Percentiles rank a stretch among this genome's conserved stretches.
phyloP scores from a whole-genome alignment of 2,329 filamentous ascomycete genomes.

The Exutisphaerella laricina region DNA sequence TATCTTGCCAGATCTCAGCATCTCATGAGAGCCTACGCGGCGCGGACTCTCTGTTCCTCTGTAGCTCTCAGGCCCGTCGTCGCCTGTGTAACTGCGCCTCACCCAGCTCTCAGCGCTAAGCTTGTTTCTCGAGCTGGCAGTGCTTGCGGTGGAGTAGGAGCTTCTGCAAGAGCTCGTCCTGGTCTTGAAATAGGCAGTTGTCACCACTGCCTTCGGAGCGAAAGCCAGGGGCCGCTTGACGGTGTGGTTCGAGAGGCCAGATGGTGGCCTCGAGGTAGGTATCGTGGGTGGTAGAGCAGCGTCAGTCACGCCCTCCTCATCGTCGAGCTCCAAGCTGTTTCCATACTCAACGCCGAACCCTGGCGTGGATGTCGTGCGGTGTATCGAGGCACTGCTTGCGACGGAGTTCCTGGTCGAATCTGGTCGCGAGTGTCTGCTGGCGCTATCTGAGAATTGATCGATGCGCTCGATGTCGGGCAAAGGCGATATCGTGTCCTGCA shows the following conservation, averaged over 20 bases:
- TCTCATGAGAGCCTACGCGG: conserved; percentile 23
- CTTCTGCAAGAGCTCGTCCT: conserved; percentile 16
- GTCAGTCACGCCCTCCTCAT: conserved; percentile 22
- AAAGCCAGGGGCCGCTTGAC: conserved; percentile 39
- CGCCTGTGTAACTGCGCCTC: conserved; percentile 18
- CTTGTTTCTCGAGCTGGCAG: conserved; percentile 33
- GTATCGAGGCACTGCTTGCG: conserved; percentile 21
- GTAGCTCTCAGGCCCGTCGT: conserved; percentile 21
- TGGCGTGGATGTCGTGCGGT: conserved; percentile 14
- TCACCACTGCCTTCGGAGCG: conserved; percentile 3
- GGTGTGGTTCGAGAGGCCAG: conserved; percentile 66
- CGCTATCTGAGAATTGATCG: conserved; percentile 20
- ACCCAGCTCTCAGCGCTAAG: conserved; percentile 33
- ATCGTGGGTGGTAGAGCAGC: conserved; percentile 27
- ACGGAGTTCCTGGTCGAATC: conserved; percentile 21
- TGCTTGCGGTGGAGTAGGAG: conserved; percentile 13
- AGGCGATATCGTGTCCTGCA: conserved; percentile 39
- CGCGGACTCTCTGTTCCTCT: conserved; percentile 21
- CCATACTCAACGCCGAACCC: conserved; percentile 69
- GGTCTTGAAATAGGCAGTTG: conserved; percentile 14
- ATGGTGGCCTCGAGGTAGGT: conserved; percentile 74
- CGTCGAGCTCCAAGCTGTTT: conserved; percentile 33
- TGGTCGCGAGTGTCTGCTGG: conserved; percentile 19
- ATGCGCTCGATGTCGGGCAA: conserved; percentile 17
- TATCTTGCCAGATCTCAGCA: conserved; percentile 15